These are phyloP conservation scores for Chloris gayana DNA, from an alignment of 176 grass and related monocot species.

Conservation along the genomic window DNA sequence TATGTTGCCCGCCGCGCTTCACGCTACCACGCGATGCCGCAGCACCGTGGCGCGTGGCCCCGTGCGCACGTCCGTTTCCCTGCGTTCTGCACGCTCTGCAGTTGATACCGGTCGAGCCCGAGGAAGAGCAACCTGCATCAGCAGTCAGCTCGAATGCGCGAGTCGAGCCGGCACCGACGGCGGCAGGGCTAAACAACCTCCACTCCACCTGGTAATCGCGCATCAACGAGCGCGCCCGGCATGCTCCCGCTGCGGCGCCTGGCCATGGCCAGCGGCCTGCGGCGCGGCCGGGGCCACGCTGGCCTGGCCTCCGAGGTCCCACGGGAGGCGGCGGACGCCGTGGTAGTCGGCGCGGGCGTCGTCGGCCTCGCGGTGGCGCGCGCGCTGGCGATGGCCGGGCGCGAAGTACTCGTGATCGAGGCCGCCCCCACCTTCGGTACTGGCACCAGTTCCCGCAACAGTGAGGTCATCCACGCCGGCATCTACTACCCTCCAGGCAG, in stretches of 20 bases:
- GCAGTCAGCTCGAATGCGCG: no score
- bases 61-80: no score
- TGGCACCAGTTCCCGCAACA: constrained; percentile 93
- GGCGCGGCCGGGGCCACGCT: constrained; percentile 29
- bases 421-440: constrained; percentile 79
- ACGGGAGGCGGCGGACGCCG: constrained; percentile 68
- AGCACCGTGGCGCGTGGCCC: no score
- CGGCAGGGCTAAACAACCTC: no score
- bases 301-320: constrained; percentile 35
- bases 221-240: not conserved
- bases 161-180: no score
- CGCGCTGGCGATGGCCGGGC: constrained; percentile 70
- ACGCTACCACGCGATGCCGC: no score
- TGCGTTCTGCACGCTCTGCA: no score
- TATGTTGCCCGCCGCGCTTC: no score
- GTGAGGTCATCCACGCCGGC: constrained; percentile 94
- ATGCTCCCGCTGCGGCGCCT: constrained; percentile 41
- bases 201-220: no score
- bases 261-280: constrained; percentile 25
- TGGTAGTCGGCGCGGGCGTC: constrained; percentile 87
- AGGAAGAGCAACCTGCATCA: no score
- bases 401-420: constrained; percentile 87
- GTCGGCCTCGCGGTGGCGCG: constrained; percentile 81
- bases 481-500: constrained; percentile 85
- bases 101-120: no score